A percentile compares a stretch with the other conserved stretches of the same genome.
Conservation (phyloP, 768 basidiomycete species). For the Lepiota subincarnata region DNA sequence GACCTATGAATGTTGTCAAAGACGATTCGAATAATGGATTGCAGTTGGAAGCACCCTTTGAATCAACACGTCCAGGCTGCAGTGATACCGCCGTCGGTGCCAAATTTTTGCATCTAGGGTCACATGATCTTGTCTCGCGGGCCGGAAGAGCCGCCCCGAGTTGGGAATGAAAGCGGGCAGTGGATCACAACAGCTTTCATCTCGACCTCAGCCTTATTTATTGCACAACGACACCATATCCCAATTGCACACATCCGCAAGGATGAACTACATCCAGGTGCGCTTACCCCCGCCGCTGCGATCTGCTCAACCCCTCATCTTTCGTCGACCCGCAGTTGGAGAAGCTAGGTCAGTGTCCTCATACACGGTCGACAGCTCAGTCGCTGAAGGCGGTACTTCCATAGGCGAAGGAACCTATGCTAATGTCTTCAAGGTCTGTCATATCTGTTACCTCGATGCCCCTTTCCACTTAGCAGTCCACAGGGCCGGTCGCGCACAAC, state of each 20-base stretch:
- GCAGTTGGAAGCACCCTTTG: background rate
- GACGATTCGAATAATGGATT: background rate
- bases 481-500: slow-evolving; percentile 94
- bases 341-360: slow-evolving; percentile 73
- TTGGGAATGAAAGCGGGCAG: slow-evolving; percentile 3
- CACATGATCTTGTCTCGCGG: slow-evolving; percentile 5
- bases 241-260: background rate
- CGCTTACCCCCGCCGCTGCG: slow-evolving; percentile 11
- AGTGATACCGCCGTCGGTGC: background rate
- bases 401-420: slow-evolving; percentile 93
- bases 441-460: background rate
- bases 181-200: slow-evolving; percentile 8
- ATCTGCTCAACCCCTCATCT: slow-evolving; percentile 8
- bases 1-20: slow-evolving; percentile 2
- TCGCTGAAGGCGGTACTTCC: slow-evolving; percentile 36
- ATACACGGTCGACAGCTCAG: background rate
- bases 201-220: background rate
- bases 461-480: background rate
- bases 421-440: slow-evolving; percentile 88
- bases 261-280: slow-evolving; percentile 56
- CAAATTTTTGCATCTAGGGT: slow-evolving; percentile 8
- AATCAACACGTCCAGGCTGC: background rate
- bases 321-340: slow-evolving; percentile 53
- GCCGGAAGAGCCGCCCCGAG: slow-evolving; percentile 7
- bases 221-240: background rate